These are phyloP conservation scores for Podospora fimiseda DNA, from an alignment of 495 filamentous ascomycete species.

Conservation along the genomic window DNA sequence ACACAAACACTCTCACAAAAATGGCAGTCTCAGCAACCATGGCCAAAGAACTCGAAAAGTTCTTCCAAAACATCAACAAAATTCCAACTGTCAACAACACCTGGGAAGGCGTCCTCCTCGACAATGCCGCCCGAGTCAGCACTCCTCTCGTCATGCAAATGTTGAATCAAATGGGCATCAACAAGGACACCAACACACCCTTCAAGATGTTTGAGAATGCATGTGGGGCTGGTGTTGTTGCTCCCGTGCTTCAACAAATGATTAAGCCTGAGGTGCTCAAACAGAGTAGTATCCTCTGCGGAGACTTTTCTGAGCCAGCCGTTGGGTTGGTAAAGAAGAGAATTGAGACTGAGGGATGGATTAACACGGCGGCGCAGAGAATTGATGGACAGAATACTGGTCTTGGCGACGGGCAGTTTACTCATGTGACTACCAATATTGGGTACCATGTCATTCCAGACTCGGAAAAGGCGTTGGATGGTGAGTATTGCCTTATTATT, in stretches of 20 bases:
- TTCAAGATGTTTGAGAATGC: conserved; percentile 37
- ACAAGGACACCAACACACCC: conserved; percentile 20
- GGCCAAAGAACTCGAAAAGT: conserved; percentile 24
- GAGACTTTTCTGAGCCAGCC: conserved; percentile 29
- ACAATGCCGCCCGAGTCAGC: conserved; percentile 30
- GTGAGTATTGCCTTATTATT: conserved; percentile 18
- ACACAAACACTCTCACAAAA: no score
- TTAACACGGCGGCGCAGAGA: conserved; percentile 23
- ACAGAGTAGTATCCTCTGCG: conserved; percentile 34
- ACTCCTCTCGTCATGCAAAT: conserved; percentile 24
- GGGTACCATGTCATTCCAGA: conserved; percentile 38
- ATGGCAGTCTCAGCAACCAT: no score
- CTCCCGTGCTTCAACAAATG: conserved; percentile 23
- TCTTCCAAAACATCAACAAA: conserved; percentile 20
- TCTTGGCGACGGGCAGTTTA: conserved; percentile 26
- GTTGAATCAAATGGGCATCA: conserved; percentile 32
- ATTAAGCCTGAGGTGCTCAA: conserved; percentile 23
- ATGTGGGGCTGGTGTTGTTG: conserved; percentile 38
- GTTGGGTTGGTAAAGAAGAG: conserved; percentile 26
- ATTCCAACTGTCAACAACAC: conserved; percentile 9
- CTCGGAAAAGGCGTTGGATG: conserved; percentile 31
- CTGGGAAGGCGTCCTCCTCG: conserved; percentile 22
- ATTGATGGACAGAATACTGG: conserved; percentile 36
- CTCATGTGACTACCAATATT: conserved; percentile 37
- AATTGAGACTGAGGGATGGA: conserved; percentile 26